phyloP scores from a whole-genome alignment of 345 rosid genomes.

The Boechera divaricarpa region DNA sequence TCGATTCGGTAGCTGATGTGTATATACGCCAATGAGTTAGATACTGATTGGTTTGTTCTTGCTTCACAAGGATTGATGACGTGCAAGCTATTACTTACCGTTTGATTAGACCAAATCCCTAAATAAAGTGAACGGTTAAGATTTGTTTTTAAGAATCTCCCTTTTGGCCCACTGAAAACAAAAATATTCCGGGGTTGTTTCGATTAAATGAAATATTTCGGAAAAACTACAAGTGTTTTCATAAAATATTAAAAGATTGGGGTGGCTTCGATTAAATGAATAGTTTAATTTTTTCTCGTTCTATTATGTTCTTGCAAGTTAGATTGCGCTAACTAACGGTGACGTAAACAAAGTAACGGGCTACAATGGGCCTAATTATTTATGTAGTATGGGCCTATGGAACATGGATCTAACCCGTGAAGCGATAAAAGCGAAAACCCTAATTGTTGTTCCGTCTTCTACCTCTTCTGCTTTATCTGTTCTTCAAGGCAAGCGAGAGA shows the following conservation, averaged over 20 bases:
- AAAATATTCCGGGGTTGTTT: no score
- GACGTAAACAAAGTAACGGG: no score
- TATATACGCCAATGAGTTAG: constrained; percentile 23
- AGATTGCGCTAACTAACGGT: no score
- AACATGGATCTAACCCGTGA: not conserved
- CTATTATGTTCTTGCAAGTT: no score
- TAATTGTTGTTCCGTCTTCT: constrained; percentile 18
- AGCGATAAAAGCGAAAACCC: constrained; percentile 33
- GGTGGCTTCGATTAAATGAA: no score
- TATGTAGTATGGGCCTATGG: not conserved
- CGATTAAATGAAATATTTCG: no score
- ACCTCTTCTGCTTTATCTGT: not conserved
- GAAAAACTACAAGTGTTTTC: no score
- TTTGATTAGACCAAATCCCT: constrained; percentile 24
- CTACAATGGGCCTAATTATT: not conserved
- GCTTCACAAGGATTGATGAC: constrained; percentile 47
- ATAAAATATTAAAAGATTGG: no score
- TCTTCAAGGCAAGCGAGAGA: constrained; percentile 8
- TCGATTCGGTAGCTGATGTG: no score
- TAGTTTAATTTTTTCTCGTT: no score
- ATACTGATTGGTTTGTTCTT: constrained; percentile 28
- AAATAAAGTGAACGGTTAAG: constrained; percentile 29
- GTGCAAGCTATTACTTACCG: not conserved
- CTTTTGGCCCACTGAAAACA: not conserved
- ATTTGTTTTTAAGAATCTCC: not conserved